Percentiles rank a stretch among this genome's conserved stretches.
Conservation (phyloP, 2,329 filamentous ascomycete genomes). For the Trichoderma brevicompactum region DNA sequence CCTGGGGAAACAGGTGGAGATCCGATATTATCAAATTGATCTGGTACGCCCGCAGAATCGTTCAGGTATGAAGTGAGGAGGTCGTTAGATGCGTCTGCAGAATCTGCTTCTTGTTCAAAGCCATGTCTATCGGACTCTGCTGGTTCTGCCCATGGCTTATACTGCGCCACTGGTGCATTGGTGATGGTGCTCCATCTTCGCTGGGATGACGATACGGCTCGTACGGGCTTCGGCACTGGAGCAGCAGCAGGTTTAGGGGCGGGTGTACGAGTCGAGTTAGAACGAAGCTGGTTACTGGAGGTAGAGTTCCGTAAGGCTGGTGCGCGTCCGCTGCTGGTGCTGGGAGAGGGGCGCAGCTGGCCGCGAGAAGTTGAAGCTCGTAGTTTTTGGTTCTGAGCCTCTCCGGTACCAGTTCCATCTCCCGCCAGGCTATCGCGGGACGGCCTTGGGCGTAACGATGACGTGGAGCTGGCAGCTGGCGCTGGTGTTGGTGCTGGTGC, state of each 20-base stretch:
- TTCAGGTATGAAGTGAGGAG: slow-evolving; percentile 27
- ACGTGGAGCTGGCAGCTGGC: slow-evolving; percentile 31
- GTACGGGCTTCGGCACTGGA: slow-evolving; percentile 31
- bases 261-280: slow-evolving; percentile 26
- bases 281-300: slow-evolving; percentile 34
- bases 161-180: slow-evolving; percentile 25
- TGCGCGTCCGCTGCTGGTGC: slow-evolving; percentile 31
- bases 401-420: slow-evolving; percentile 33
- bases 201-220: slow-evolving; percentile 16
- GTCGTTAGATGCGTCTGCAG: slow-evolving; percentile 35
- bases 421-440: slow-evolving; percentile 38
- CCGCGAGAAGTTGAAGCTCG: slow-evolving; percentile 48
- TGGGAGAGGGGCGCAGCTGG: slow-evolving; percentile 41
- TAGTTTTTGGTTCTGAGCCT: slow-evolving; percentile 48
- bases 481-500: slow-evolving; percentile 31
- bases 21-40: slow-evolving; percentile 33
- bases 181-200: slow-evolving; percentile 28
- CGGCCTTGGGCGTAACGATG: slow-evolving; percentile 39
- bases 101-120: neutral
- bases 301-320: slow-evolving; percentile 31
- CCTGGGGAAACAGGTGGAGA: slow-evolving; percentile 2
- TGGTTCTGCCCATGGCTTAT: slow-evolving; percentile 29
- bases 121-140: neutral
- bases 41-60: slow-evolving; percentile 1
- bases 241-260: slow-evolving; percentile 30